These are phyloP conservation scores for Chaetothyriales sp. DNA, from an alignment of 2,329 filamentous ascomycete genomes.

Conservation along the genomic window DNA sequence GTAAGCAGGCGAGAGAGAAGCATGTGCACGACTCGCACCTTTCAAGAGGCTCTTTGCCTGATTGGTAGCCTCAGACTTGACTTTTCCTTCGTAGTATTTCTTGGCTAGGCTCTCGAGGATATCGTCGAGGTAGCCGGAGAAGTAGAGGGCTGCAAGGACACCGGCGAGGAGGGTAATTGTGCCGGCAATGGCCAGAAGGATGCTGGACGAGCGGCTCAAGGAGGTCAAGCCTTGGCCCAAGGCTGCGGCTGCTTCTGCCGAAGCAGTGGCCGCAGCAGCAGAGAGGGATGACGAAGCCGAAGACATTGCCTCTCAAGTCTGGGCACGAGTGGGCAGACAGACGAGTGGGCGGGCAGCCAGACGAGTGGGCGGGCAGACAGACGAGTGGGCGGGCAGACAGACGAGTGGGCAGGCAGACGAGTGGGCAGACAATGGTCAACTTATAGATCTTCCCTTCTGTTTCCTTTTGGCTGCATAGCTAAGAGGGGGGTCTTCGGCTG, in stretches of 20 bases:
- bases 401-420: not conserved
- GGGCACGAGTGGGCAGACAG: not conserved
- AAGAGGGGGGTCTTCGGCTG: not conserved
- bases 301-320: not conserved
- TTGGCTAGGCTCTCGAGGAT: slow-evolving; percentile 1
- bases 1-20: not conserved
- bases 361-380: not conserved
- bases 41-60: not conserved
- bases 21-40: not conserved
- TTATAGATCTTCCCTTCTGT: too few species aligned
- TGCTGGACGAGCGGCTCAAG: not conserved
- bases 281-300: not conserved
- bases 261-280: not conserved
- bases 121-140: slow-evolving; percentile 1
- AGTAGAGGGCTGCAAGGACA: slow-evolving; percentile 1
- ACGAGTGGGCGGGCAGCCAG: too few species aligned
- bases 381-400: not conserved
- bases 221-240: not conserved
- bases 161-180: not conserved
- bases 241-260: not conserved
- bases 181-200: not conserved
- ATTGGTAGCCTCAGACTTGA: slow-evolving; percentile 2
- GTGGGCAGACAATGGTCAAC: not conserved
- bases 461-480: not conserved
- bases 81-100: slow-evolving; percentile 3